phyloP scores from a whole-genome alignment of 2,329 filamentous ascomycete genomes.

The Fusarium proliferatum region DNA sequence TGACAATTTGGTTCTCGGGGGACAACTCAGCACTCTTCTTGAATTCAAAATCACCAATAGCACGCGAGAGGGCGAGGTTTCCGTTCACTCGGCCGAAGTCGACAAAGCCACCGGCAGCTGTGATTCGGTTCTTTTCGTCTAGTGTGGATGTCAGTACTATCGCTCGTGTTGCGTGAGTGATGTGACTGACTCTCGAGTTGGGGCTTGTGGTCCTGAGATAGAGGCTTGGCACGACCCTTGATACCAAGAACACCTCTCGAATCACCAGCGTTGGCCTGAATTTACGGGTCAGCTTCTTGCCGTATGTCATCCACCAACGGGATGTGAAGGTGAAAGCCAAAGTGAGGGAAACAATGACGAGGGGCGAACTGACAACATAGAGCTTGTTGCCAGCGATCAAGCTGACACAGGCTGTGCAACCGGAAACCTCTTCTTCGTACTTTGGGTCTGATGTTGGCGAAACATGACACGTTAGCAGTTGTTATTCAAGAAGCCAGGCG shows the following conservation, averaged over 20 bases:
- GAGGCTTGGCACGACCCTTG: constrained; percentile 95
- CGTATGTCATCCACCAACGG: constrained; percentile 28
- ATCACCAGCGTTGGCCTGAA: constrained; percentile 94
- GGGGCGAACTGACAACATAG: constrained; percentile 80
- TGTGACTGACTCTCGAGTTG: constrained; percentile 87
- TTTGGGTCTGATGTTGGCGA: constrained; percentile 76
- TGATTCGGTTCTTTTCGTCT: constrained; percentile 97
- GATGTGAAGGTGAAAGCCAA: constrained; percentile 20
- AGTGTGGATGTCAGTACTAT: constrained; percentile 35
- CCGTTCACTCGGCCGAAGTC: constrained; percentile 99
- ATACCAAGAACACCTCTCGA: constrained; percentile 95
- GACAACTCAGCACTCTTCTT: constrained; percentile 98
- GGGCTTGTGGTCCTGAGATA: constrained; percentile 99
- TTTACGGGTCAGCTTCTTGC: constrained; percentile 28
- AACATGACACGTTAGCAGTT: constrained; percentile 28
- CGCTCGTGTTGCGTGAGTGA: constrained; percentile 11
- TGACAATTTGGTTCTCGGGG: constrained; percentile 99
- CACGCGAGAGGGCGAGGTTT: constrained; percentile 94
- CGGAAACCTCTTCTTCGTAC: constrained; percentile 97
- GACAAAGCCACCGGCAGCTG: constrained; percentile 94
- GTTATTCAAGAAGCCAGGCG: not conserved
- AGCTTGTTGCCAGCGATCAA: constrained; percentile 92
- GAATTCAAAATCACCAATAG: constrained; percentile 99
- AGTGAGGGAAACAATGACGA: constrained; percentile 21
- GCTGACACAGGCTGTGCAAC: constrained; percentile 93